Percentiles rank a stretch among this genome's conserved stretches.
phyloP scores from a whole-genome alignment of 495 filamentous ascomycete genomes.

The Penicillium canariense region DNA sequence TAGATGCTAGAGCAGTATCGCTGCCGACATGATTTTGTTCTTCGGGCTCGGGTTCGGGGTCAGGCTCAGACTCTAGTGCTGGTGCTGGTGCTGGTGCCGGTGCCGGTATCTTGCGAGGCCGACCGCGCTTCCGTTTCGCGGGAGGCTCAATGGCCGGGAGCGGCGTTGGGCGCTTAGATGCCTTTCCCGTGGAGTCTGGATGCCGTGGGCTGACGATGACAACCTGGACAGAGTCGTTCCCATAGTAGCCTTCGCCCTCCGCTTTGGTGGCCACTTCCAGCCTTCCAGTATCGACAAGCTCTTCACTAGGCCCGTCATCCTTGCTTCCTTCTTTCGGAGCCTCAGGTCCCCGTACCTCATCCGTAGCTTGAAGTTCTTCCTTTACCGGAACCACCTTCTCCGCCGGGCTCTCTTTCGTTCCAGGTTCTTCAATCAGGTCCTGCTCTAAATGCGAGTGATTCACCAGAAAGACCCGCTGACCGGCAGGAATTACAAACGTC shows the following conservation, averaged over 20 bases:
- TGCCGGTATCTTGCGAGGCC: slow-evolving; percentile 12
- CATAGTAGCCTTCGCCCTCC: not conserved
- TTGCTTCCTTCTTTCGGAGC: not conserved
- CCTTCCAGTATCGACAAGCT: not conserved
- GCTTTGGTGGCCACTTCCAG: not conserved
- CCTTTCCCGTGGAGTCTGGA: not conserved
- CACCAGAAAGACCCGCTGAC: slow-evolving; percentile 42
- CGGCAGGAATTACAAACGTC: slow-evolving; percentile 46
- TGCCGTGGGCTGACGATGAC: slow-evolving; percentile 17
- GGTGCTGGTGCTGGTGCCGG: not conserved
- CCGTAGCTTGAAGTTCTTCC: not conserved
- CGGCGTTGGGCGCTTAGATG: slow-evolving; percentile 14
- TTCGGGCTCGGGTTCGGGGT: not conserved
- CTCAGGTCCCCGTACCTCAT: not conserved
- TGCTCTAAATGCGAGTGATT: slow-evolving; percentile 10
- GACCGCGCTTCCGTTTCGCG: slow-evolving; percentile 20
- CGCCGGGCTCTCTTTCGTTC: no score
- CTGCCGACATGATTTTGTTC: not conserved
- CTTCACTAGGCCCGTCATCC: no score
- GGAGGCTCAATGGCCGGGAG: slow-evolving; percentile 15
- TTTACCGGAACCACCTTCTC: no score
- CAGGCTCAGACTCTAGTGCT: not conserved
- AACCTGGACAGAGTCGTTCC: slow-evolving; percentile 12
- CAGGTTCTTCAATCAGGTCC: not conserved
- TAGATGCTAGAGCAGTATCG: not conserved